Percentiles rank a stretch among this genome's conserved stretches.
Conservation (phyloP, 2,329 filamentous ascomycete species). For the Aureobasidium sp. region DNA sequence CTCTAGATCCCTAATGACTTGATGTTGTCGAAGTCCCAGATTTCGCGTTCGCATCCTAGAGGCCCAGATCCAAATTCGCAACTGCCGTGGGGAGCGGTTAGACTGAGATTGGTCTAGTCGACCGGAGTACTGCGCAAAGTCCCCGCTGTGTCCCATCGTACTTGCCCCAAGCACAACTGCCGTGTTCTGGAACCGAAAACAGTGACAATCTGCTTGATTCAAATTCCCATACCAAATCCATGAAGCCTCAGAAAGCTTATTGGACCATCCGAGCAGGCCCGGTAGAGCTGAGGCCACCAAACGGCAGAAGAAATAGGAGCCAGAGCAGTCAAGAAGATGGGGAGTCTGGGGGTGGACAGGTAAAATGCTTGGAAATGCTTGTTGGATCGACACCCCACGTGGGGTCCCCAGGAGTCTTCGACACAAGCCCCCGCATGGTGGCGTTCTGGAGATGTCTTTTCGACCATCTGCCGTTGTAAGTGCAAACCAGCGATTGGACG, state of each 20-base stretch:
- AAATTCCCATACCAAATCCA: background rate
- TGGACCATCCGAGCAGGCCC: background rate
- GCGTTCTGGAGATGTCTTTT: background rate
- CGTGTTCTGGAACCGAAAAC: slow-evolving; percentile 3
- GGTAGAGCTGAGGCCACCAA: background rate
- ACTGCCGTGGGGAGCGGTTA: background rate
- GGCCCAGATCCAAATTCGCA: background rate
- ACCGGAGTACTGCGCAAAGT: background rate
- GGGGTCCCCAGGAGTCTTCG: background rate
- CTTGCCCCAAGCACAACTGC: slow-evolving; percentile 2
- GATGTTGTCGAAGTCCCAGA: too few relatives aligned
- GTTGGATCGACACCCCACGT: background rate
- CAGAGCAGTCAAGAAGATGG: background rate
- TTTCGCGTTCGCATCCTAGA: background rate
- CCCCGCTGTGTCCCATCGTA: background rate
- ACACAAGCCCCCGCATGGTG: background rate
- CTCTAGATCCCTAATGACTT: background rate
- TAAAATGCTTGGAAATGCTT: slow-evolving; percentile 4
- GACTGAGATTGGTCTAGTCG: background rate
- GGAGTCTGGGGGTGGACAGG: background rate
- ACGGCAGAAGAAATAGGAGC: background rate
- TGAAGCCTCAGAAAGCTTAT: background rate
- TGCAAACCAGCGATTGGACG: background rate
- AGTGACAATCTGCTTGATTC: background rate
- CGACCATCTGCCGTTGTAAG: background rate